Base-by-base conservation (phyloP, 2,329 filamentous ascomycete genomes). In the Beauveria pseudobassiana region DNA sequence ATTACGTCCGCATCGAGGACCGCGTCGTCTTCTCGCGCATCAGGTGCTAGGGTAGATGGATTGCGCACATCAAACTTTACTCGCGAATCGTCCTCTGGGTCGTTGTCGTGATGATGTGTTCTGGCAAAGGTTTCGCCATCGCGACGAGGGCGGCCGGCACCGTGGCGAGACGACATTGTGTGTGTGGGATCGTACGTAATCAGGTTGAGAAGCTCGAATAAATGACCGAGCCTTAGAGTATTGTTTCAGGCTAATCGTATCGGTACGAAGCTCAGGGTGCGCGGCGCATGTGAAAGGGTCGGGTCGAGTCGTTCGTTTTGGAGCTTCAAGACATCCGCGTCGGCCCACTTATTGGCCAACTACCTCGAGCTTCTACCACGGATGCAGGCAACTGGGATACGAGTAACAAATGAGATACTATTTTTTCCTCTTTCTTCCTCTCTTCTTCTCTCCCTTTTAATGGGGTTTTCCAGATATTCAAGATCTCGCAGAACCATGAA, bases 1-100 rank as follows among this genome's bases (percentile, higher is more conserved):
- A 98, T 97, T 45, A 97, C 93, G 71, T 98, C 95, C 24, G 93
- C 91, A 56, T 96, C 91, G 9, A 99, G 83, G 30, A 93, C 83
- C 0, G 86, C 85, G 68, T 92, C 81, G 24, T 76, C 86, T 65
- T 89, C 89, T 2, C 84, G 83, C 2, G 86, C 89, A 72, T 96
- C 91, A 1, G 93, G 87, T 2, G 91, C 93, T 5, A 99, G 84
- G 1, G 90, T 92, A 18, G 93, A 96, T 3, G 95, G 95, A 72
- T 99, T 98, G 66, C 95, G 91, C 59, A 95, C 80, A 74, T 99
- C 95, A 75, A 99, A 99, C 70, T 90, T 91, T 63, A 91, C 89
- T 71, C 92, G 93, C 73, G 96, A 96, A 51, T 76, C 75, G 59
- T 73, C 70, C 60, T 80, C 77, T 54, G 77, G 75, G 53, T 72